Evolutionary conservation across 2,329 filamentous ascomycete species (phyloP), one percentile per base, ranked within the genome.

Genomic region (Penicillium crustosum): DNA sequence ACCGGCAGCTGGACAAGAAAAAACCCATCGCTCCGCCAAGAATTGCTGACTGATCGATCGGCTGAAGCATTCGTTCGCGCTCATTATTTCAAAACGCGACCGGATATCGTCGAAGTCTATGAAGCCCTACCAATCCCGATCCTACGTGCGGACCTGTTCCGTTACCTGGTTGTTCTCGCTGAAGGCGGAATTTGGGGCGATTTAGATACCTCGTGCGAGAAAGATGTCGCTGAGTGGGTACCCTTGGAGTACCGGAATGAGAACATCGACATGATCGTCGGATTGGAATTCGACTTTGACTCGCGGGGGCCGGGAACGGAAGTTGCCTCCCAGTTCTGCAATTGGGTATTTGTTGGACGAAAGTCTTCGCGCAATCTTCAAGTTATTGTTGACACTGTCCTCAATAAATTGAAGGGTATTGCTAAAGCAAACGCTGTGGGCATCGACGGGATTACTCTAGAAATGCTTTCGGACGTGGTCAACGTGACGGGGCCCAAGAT

Each of bases 181-280:
- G 64, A 78, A 48, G 77, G 77, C 1, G 77, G 77, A 1, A 67
- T 77, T n/a, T 79, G 73, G 71, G 74, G 67, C 27, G 77, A 79
- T 43, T 62, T 78, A 9, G 76, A 79, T 56, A 69, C 75, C 6
- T 61, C 61, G 4, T 76, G 72, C 55, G 67, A 73, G 52, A 67
- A 61, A 29, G 62, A 70, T 0, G 72, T 78, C 15, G 55, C 63
- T 6, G 59, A 72, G 2, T 79, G 75, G 75, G 66, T 79, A 6
- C 76, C 76, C 0, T 27, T 33, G 6, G 58, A 74, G 45, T 71
- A 74, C 42, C 65, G 62, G 27, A 53, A 66, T 6, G 25, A 43
- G 4, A 59, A 66, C 1, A 65, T 73, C 2, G 62, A 65, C 10
- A 55, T 77, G 3, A 71, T 79, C 1, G 69, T 78, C 6, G 77